Percentiles rank a stretch among this genome's conserved stretches.
phyloP scores from a whole-genome alignment of 257 asterid genomes.

The Galeopsis tetrahit region DNA sequence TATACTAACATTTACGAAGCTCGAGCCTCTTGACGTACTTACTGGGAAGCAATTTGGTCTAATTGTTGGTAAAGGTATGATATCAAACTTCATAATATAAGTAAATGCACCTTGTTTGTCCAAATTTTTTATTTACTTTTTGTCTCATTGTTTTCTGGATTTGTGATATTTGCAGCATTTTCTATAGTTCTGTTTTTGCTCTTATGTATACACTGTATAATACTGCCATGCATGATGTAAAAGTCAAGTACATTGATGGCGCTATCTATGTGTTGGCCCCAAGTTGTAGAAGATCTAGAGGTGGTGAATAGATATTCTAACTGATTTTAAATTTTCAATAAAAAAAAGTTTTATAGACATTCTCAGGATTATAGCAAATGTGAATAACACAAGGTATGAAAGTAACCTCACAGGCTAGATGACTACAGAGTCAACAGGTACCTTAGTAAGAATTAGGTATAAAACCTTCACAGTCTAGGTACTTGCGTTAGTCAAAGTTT shows the following conservation, averaged over 20 bases:
- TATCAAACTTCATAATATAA: neutral
- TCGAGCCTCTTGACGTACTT: slow-evolving; percentile 60
- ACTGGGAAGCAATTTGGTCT: slow-evolving; percentile 74
- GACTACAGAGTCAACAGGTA: no score
- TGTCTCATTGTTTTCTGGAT: slow-evolving; percentile 9
- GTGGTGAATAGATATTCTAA: no score
- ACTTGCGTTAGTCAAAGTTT: no score
- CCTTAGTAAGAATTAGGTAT: no score
- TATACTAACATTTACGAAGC: slow-evolving; percentile 55
- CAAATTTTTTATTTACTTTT: neutral
- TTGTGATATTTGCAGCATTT: slow-evolving; percentile 15
- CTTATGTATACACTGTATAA: slow-evolving; percentile 8
- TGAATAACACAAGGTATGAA: no score
- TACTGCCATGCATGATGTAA: neutral
- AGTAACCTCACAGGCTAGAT: no score
- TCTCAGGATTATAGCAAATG: no score
- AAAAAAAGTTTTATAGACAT: no score
- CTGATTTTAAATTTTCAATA: no score
- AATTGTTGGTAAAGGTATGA: slow-evolving; percentile 90
- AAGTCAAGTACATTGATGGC: slow-evolving; percentile 7
- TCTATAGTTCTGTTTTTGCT: slow-evolving; percentile 9
- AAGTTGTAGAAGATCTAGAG: no score
- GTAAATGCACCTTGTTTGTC: neutral
- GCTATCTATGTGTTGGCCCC: neutral
- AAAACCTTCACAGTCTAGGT: no score